A percentile compares a stretch with the other conserved stretches of the same genome.
Conservation (phyloP, 73 alveolate genomes). For the Tetrahymena malaccensis region DNA sequence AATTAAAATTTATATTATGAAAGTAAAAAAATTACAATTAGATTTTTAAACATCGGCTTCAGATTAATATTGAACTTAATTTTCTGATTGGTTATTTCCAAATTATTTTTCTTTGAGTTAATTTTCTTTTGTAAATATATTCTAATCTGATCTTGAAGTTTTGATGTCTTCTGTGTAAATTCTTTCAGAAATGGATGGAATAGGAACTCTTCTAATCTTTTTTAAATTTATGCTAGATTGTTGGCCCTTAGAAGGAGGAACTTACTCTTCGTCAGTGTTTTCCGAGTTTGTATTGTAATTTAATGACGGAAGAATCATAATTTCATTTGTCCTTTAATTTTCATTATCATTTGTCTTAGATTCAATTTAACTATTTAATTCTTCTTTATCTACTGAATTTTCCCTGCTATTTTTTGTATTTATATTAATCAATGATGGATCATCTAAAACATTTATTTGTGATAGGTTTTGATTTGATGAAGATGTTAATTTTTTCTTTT, state of each 20-base stretch:
- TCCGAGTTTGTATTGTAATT: not conserved
- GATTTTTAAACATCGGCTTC: not conserved
- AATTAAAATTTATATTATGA: too few species aligned
- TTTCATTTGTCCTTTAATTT: not conserved
- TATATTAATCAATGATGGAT: not conserved
- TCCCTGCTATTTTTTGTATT: not conserved
- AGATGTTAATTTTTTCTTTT: not conserved
- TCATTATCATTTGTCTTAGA: not conserved
- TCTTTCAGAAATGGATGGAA: not conserved
- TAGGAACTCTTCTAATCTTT: not conserved
- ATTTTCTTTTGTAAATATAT: not conserved
- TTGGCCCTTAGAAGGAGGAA: not conserved
- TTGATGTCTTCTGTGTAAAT: not conserved
- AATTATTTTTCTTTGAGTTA: not conserved
- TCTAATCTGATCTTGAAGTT: not conserved
- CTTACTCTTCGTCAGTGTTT: not conserved
- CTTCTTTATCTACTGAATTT: not conserved
- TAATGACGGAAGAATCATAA: not conserved
- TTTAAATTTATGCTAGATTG: not conserved
- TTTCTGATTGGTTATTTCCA: not conserved
- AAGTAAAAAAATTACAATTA: not conserved
- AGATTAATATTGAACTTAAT: not conserved
- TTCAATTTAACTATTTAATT: not conserved
- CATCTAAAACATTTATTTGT: not conserved
- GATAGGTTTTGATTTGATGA: not conserved